A percentile compares a stretch with the other conserved stretches of the same genome.
These are phyloP conservation scores for Silene latifolia DNA, from an alignment of 148 eudicot species.

Conservation along the genomic window DNA sequence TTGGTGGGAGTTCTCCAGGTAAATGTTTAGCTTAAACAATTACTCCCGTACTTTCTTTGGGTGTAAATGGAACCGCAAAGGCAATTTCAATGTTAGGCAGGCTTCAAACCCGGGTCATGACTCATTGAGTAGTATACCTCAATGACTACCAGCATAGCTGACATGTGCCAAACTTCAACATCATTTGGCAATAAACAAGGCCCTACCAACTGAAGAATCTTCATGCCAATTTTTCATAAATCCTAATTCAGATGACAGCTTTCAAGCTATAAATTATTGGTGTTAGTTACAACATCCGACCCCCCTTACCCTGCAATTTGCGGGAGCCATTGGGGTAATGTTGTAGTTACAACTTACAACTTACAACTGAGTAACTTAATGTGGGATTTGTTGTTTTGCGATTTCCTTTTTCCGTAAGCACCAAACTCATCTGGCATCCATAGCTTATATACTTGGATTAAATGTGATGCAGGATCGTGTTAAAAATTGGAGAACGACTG, in stretches of 20 bases:
- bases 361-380: neutral
- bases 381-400: no score
- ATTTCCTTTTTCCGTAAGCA: no score
- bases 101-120: neutral
- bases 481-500: conserved; percentile 77
- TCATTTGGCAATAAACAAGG: no score
- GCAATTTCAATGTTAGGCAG: neutral
- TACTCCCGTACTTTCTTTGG: neutral
- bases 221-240: no score
- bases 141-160: neutral
- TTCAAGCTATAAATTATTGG: neutral
- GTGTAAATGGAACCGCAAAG: neutral
- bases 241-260: neutral
- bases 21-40: neutral
- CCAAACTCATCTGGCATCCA: neutral
- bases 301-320: no score
- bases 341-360: no score
- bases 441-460: neutral
- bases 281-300: neutral
- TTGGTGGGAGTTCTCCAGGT: conserved; percentile 96
- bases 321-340: no score
- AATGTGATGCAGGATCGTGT: conserved; percentile 59
- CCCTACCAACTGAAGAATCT: no score
- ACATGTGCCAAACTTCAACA: no score
- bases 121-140: neutral